These are phyloP conservation scores for Ogataea pilisensis DNA, from an alignment of 805 yeast species.

Conservation along the genomic window DNA sequence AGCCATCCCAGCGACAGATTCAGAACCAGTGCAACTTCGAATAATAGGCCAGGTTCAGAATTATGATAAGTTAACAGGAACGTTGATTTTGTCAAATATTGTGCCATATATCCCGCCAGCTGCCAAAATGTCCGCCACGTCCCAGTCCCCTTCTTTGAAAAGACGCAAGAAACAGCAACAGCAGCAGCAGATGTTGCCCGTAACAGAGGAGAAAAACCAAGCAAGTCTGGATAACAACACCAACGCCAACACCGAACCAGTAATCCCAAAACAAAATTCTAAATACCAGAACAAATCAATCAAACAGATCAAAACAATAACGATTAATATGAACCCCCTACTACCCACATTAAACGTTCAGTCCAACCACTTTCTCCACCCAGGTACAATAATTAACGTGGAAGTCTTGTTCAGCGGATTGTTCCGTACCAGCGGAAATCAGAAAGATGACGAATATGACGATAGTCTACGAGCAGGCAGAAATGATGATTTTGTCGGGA, in stretches of 20 bases:
- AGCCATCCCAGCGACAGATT: conserved; percentile 5
- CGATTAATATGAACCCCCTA: conserved; percentile 10
- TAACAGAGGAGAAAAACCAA: not conserved
- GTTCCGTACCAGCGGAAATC: not conserved
- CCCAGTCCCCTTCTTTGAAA: too few relatives aligned
- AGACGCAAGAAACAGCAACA: too few relatives aligned
- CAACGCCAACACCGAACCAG: too few relatives aligned
- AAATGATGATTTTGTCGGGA: too few relatives aligned
- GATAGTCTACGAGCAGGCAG: not conserved
- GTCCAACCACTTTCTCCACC: conserved; percentile 4
- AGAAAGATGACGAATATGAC: not conserved
- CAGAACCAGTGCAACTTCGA: conserved; percentile 15
- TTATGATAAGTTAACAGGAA: conserved; percentile 16
- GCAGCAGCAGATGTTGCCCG: too few relatives aligned
- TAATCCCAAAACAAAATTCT: too few relatives aligned
- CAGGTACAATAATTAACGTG: conserved; percentile 23
- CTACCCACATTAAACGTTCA: conserved; percentile 3
- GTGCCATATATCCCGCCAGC: conserved; percentile 5
- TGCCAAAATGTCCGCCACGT: too few relatives aligned
- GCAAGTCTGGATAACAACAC: not conserved
- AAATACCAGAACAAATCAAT: not conserved
- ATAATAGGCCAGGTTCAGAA: conserved; percentile 20
- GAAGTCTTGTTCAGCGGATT: conserved; percentile 17
- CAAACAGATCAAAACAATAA: not conserved
- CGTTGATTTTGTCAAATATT: conserved; percentile 13